phyloP scores from a whole-genome alignment of 176 grass and related monocot genomes.

The Hsuehochloa calcarea region DNA sequence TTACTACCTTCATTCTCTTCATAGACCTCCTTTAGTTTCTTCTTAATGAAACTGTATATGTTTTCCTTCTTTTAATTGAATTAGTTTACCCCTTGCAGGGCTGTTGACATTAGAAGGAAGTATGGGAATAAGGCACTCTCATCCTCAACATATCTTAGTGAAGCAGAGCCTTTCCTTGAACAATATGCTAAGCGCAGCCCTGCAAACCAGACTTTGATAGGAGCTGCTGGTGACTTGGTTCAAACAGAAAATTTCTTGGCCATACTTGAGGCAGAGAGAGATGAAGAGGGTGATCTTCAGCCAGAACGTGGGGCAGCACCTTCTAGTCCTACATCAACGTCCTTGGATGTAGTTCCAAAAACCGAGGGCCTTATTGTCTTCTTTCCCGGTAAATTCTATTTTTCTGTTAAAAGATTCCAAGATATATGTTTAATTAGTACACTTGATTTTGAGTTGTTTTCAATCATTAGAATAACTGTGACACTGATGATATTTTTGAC shows the following conservation, averaged over 20 bases:
- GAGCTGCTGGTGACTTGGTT: slow-evolving; percentile 81
- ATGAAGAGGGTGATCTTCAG: slow-evolving; percentile 91
- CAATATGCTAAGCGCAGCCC: slow-evolving; percentile 78
- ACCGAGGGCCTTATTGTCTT: slow-evolving; percentile 87
- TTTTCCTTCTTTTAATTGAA: slow-evolving; percentile 21
- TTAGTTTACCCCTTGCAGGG: slow-evolving; percentile 49
- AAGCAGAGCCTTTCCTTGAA: slow-evolving; percentile 98
- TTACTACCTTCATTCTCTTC: neutral
- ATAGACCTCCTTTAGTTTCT: neutral
- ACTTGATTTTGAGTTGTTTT: neutral
- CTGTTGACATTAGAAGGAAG: slow-evolving; percentile 77
- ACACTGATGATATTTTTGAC: slow-evolving; percentile 1
- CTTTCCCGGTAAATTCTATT: slow-evolving; percentile 71
- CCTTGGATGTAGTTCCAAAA: slow-evolving; percentile 68
- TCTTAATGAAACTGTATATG: neutral
- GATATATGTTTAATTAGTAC: neutral
- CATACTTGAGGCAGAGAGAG: slow-evolving; percentile 62
- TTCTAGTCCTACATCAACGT: slow-evolving; percentile 43
- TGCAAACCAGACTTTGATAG: slow-evolving; percentile 83
- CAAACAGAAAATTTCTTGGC: slow-evolving; percentile 87
- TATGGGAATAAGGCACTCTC: slow-evolving; percentile 70
- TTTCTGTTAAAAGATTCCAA: slow-evolving; percentile 9
- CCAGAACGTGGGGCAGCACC: slow-evolving; percentile 44
- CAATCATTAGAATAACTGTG: neutral
- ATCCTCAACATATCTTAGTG: slow-evolving; percentile 76